Conservation (phyloP, 208 protist species). For the Trypanosoma conorhini region DNA sequence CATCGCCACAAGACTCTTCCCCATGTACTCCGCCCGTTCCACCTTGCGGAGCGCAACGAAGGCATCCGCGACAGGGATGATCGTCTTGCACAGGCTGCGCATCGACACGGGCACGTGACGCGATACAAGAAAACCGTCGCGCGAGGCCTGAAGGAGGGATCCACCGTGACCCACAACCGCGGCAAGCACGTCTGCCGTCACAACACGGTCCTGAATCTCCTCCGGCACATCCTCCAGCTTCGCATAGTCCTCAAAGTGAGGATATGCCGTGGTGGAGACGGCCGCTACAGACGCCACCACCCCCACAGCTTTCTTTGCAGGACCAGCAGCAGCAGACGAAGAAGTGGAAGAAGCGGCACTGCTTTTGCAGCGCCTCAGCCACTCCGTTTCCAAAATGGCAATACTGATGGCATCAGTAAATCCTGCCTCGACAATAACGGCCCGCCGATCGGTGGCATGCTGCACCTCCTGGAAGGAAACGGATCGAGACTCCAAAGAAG, state of each 20-base stretch:
- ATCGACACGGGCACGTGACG: slow-evolving; percentile 60
- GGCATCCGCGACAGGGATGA: slow-evolving; percentile 78
- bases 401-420: slow-evolving; percentile 77
- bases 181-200: slow-evolving; percentile 63
- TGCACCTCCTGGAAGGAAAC: slow-evolving; percentile 78
- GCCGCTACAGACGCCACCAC: not conserved
- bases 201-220: slow-evolving; percentile 77
- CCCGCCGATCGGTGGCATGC: slow-evolving; percentile 56
- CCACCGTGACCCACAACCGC: slow-evolving; percentile 66
- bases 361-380: slow-evolving; percentile 38
- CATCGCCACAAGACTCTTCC: slow-evolving; percentile 80
- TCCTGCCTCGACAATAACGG: slow-evolving; percentile 69
- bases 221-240: slow-evolving; percentile 65
- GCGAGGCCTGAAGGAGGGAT: slow-evolving; percentile 40
- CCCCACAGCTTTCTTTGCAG: not conserved
- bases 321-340: not conserved
- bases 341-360: not conserved
- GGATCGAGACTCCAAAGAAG: slow-evolving; percentile 58
- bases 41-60: slow-evolving; percentile 70
- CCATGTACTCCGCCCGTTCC: slow-evolving; percentile 66
- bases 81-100: slow-evolving; percentile 64
- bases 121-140: slow-evolving; percentile 61
- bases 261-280: not conserved
- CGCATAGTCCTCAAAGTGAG: slow-evolving; percentile 29
- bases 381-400: slow-evolving; percentile 86